Evolutionary conservation across 2,329 filamentous ascomycete genomes (phyloP), one percentile per base, ranked within the genome.

Genomic region (Grosmannia serpens): DNA sequence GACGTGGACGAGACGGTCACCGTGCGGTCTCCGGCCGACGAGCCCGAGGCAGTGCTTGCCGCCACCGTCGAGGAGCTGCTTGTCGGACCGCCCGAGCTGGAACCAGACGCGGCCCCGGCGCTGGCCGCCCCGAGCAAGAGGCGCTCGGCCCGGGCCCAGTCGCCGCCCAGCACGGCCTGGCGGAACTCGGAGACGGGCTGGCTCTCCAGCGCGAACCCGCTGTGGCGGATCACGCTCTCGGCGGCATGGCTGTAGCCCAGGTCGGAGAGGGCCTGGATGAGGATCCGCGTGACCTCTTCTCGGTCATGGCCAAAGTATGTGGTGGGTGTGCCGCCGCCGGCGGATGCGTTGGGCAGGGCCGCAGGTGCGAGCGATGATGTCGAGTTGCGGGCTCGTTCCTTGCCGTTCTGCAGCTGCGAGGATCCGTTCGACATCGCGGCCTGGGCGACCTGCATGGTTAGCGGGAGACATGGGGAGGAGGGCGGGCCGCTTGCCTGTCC

Each of bases 221-320:
- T 97, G 70, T 95, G 89, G 61, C 81, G 79, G 67, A 83, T 87
- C 59, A 99, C 76, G 61, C 80, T 84, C 51, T 83, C 78, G 27
- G 94, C 92, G 15, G 92, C 88, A 15, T 78, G 77, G 60, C 84
- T 78, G 68, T 97, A 96, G 2, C 94, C 94, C 74, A 99, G 79
- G 70, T 96, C 92, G 27, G 85, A 83, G 63, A 99, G 74, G 41
- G 91, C 88, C 72, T 99, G 94, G 67, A 99, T 94, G 66, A 99
- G 73, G 63, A 97, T 87, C 57, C 94, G 81, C 6, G 92, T 95
- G 51, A 97, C 87, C 74, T 99, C 92, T 75, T 96, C 91, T 69
- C 90, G 84, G 68, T 94, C 84, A 69, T 97, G 92, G 22, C 91
- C 91, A 67, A 85, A 87, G 70, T 95, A 97, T 31, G 70, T 72